These are phyloP conservation scores for Gossypium sturtianum DNA, from an alignment of 345 rosid genomes.

Conservation along the genomic window DNA sequence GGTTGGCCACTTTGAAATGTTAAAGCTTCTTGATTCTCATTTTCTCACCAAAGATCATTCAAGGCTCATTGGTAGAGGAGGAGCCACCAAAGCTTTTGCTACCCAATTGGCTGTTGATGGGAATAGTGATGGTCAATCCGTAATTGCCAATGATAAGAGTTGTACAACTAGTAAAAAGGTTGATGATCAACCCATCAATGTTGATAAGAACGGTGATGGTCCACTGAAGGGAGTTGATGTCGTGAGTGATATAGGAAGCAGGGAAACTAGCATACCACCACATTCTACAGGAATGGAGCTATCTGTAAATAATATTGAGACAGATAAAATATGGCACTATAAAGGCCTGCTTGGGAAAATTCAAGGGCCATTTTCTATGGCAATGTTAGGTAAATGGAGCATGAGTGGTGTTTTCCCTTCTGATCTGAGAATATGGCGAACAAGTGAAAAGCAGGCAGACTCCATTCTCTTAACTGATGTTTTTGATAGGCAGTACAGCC, in stretches of 20 bases:
- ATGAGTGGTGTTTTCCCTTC: slow-evolving; percentile 58
- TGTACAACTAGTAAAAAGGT: slow-evolving; percentile 44
- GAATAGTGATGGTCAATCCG: slow-evolving; percentile 26
- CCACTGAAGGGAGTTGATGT: slow-evolving; percentile 28
- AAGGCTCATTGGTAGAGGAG: slow-evolving; percentile 26
- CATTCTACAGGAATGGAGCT: slow-evolving; percentile 37
- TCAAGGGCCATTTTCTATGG: slow-evolving; percentile 87
- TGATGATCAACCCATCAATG: slow-evolving; percentile 22
- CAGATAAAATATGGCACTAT: slow-evolving; percentile 67
- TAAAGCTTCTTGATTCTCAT: slow-evolving; percentile 2
- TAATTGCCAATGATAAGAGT: slow-evolving; percentile 38
- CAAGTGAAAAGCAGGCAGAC: slow-evolving; percentile 48
- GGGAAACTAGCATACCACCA: slow-evolving; percentile 27
- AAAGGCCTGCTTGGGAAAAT: slow-evolving; percentile 68
- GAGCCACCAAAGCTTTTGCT: slow-evolving; percentile 30
- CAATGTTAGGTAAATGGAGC: slow-evolving; percentile 69
- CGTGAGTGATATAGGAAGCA: slow-evolving; percentile 30
- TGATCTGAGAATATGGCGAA: slow-evolving; percentile 69
- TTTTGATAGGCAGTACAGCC: slow-evolving; percentile 34
- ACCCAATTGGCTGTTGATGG: slow-evolving; percentile 27
- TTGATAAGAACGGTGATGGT: not conserved
- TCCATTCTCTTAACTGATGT: slow-evolving; percentile 75
- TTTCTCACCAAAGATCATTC: slow-evolving; percentile 28
- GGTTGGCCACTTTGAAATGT: slow-evolving; percentile 86
- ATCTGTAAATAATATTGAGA: slow-evolving; percentile 38